These are phyloP conservation scores for rapeseed (Brassica napus) DNA, from an alignment of 345 rosid genomes.

Conservation along the genomic window DNA sequence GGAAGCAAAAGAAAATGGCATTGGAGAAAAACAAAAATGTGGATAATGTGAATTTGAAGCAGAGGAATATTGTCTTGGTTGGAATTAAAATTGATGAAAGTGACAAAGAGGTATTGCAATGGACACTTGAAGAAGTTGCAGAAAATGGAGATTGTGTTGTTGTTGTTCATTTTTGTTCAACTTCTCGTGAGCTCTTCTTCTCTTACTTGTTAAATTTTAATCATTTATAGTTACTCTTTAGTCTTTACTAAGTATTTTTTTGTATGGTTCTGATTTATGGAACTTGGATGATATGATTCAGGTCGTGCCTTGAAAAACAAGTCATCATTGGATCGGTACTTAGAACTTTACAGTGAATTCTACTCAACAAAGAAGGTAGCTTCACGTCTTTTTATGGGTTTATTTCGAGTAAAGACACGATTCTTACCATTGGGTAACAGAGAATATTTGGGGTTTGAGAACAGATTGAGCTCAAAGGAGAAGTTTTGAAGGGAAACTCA, in stretches of 20 bases:
- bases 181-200: constrained; percentile 45
- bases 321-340: constrained; percentile 53
- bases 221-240: not conserved
- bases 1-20: constrained; percentile 28
- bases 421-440: not conserved
- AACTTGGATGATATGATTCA: constrained; percentile 32
- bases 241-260: not conserved
- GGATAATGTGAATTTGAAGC: constrained; percentile 38
- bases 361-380: constrained; percentile 70
- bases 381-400: not conserved
- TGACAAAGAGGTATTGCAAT: no score
- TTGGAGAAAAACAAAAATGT: constrained; percentile 39
- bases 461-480: constrained; percentile 68
- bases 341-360: constrained; percentile 58
- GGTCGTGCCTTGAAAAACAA: constrained; percentile 51
- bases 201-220: not conserved
- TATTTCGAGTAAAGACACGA: not conserved
- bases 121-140: no score
- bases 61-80: constrained; percentile 61
- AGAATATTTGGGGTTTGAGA: constrained; percentile 10
- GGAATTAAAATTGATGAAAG: no score
- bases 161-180: constrained; percentile 67
- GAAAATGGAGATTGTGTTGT: no score
- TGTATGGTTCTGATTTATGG: not conserved
- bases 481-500: constrained; percentile 54